Base-by-base conservation (phyloP, 2,329 filamentous ascomycete species). In the Rutstroemia sp. region DNA sequence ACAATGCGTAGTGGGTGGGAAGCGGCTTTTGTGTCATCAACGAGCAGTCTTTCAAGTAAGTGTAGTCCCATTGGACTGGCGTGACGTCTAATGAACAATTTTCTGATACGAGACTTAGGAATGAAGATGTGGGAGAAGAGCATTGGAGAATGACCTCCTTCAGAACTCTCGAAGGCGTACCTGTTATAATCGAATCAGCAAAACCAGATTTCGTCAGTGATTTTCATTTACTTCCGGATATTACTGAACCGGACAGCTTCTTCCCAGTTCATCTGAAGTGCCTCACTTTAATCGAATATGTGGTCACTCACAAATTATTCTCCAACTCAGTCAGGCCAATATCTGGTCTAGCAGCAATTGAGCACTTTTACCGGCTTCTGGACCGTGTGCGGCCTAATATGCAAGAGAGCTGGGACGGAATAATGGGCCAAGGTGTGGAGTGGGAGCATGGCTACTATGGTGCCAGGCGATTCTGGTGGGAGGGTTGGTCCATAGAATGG, bases 381-480 rank as follows among this genome's bases (percentile, higher is more conserved):
- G 21, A 49, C 19, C 23, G 4, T 8, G 12, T 49, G 25, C 50
- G 56, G 21, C 16, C 27, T 5, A 9, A 25, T 6, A 41, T 58
- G 12, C 45, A 38, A 30, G 50, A 58, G 19, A 19, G 19, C 19
- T 19, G 19, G 30, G 51, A 54, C 34, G 50, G 16, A 9, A 34
- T 58, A 19, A 46, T 14, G 42, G 25, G 25, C 25, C 5, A 53
- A 39, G 56, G 56, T 5, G 38, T 58, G 6, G 51, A 58, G 27
- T 58, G 56, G 56, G n/a, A 44, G 4, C 51, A 58, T 34, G 56
- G 46, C 3, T 58, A 58, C 42, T 58, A 58, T 58, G 56, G 56
- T 19, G 46, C 56, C 12, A 38, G 50, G 17, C 48, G 37, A 39
- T 58, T 54, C 14, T 58, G 56, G 56, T 48, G 44, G 19, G 51